Evolutionary conservation across 768 basidiomycete genomes (phyloP).

Genomic region (Boletus rex-veris): DNA sequence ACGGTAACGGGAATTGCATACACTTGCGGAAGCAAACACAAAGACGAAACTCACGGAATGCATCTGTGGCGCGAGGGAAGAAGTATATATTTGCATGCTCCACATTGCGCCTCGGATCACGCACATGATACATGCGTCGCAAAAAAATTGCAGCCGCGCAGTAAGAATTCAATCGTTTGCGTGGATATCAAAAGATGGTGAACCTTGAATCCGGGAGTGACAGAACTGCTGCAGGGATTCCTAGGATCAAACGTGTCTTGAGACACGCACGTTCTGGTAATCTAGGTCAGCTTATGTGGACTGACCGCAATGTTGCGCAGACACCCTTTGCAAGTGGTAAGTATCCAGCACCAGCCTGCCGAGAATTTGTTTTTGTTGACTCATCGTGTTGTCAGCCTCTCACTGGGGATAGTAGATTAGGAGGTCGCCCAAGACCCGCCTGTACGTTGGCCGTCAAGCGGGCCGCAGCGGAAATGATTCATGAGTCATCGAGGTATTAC

Average conservation of each 20-base stretch:
- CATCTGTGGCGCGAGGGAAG: neutral
- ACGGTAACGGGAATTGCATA: neutral
- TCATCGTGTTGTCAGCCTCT: neutral
- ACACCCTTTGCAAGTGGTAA: neutral
- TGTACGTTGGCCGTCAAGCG: neutral
- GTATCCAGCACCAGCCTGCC: neutral
- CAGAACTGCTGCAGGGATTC: neutral
- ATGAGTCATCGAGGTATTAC: conserved; percentile 4
- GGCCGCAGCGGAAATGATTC: neutral
- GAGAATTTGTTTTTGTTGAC: neutral
- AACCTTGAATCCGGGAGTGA: neutral
- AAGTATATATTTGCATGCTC: neutral
- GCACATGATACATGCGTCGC: conserved; percentile 1
- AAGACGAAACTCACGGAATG: neutral
- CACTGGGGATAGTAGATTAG: neutral
- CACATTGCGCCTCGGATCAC: conserved; percentile 10
- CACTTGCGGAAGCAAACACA: neutral
- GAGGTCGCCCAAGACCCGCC: neutral
- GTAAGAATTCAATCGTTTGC: neutral
- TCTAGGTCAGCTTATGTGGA: neutral
- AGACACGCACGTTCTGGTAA: neutral
- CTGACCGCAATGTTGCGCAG: neutral
- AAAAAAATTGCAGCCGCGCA: conserved; percentile 1
- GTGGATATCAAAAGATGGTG: conserved; percentile 2
- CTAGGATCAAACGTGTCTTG: conserved; percentile 17